phyloP scores from a whole-genome alignment of 352 stramenopile species.

The Blastocystis sp. region DNA sequence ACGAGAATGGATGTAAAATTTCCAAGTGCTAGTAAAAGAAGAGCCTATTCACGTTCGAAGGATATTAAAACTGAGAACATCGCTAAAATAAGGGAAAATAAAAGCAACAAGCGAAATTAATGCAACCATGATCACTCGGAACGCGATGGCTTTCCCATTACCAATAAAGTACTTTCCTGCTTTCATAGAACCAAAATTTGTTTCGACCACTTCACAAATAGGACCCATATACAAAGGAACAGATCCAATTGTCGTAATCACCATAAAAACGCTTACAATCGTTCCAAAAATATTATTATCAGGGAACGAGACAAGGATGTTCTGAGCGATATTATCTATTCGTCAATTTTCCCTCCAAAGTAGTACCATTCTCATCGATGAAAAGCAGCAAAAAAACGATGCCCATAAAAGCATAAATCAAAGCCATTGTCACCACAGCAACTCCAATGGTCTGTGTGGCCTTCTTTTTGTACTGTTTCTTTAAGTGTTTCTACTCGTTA shows the following conservation, averaged over 20 bases:
- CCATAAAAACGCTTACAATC: neutral
- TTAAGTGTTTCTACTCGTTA: neutral
- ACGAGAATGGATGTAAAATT: conserved; percentile 24
- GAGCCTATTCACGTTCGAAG: neutral
- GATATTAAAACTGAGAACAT: conserved; percentile 23
- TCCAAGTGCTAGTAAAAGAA: neutral
- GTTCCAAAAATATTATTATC: neutral
- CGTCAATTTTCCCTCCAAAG: neutral
- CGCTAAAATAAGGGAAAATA: conserved; percentile 2
- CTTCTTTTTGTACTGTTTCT: neutral
- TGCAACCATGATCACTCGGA: neutral
- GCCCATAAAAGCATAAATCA: conserved; percentile 17
- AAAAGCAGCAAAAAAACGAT: neutral
- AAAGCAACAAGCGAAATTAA: neutral
- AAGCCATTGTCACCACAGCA: neutral
- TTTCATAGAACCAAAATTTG: neutral
- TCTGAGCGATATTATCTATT: neutral
- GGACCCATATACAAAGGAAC: neutral
- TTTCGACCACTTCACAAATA: neutral
- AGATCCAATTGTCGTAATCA: conserved; percentile 9
- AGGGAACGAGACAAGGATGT: neutral
- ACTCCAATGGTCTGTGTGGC: neutral
- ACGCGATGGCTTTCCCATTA: neutral
- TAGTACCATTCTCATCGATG: neutral
- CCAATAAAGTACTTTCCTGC: neutral